Evolutionary conservation across 139 green algal genomes (phyloP).

Genomic region (Coccomyxa sp.): DNA sequence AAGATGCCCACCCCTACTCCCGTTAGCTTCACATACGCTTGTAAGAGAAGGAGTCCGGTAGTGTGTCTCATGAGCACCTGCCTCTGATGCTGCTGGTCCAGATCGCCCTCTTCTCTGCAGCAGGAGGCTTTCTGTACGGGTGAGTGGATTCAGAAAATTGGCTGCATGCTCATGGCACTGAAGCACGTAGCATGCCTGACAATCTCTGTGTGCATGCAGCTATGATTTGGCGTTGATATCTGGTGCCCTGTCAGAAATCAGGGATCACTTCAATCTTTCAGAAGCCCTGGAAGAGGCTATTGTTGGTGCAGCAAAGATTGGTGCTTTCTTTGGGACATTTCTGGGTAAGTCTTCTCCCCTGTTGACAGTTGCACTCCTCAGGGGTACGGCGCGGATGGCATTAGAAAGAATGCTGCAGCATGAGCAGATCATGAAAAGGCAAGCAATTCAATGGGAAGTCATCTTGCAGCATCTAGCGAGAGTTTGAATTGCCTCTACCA

Average conservation of each 20-base stretch:
- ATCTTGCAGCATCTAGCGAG: no score
- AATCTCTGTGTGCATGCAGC: slow-evolving; percentile 18
- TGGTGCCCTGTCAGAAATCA: slow-evolving; percentile 66
- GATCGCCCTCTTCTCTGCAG: slow-evolving; percentile 49
- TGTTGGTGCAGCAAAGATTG: slow-evolving; percentile 72
- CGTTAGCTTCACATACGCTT: neutral
- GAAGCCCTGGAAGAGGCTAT: slow-evolving; percentile 42
- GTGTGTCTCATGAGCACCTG: neutral
- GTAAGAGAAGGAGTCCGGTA: neutral
- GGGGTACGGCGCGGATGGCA: no score
- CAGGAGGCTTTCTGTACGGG: slow-evolving; percentile 78
- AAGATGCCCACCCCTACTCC: no score
- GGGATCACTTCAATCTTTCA: slow-evolving; percentile 36
- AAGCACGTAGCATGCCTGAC: neutral
- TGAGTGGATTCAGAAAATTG: slow-evolving; percentile 25
- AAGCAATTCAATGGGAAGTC: no score
- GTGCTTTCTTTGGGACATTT: slow-evolving; percentile 64
- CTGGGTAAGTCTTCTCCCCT: neutral
- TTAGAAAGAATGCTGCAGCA: no score
- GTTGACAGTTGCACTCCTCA: no score
- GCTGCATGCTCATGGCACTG: neutral
- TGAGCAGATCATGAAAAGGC: no score
- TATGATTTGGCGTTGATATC: slow-evolving; percentile 68
- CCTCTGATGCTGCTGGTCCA: neutral
- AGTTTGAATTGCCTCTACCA: slow-evolving; percentile 40